Conservation (phyloP, 1,139 yeast species). For the Nadsonia commutata region DNA sequence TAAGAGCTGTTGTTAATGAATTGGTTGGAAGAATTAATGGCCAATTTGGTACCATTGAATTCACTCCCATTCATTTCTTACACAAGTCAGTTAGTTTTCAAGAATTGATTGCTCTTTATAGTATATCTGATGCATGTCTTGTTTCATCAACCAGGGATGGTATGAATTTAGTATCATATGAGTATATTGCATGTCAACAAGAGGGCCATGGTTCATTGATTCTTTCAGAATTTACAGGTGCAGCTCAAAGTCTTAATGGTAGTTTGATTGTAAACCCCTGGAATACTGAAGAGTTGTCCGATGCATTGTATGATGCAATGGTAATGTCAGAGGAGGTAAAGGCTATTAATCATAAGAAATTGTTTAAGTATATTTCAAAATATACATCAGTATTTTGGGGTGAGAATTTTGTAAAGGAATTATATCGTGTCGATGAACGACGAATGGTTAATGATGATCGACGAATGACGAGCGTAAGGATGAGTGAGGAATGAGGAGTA, state of each 20-base stretch:
- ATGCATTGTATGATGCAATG: slow-evolving; percentile 73
- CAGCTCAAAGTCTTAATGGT: slow-evolving; percentile 95
- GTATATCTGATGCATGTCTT: slow-evolving; percentile 76
- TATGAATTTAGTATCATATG: slow-evolving; percentile 92
- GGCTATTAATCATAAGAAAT: slow-evolving; percentile 59
- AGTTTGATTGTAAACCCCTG: slow-evolving; percentile 91
- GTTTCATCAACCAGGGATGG: slow-evolving; percentile 96
- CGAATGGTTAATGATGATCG: no score
- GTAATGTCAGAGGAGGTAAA: slow-evolving; percentile 75
- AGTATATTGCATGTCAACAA: slow-evolving; percentile 91
- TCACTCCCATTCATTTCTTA: slow-evolving; percentile 93
- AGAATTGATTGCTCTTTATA: slow-evolving; percentile 78
- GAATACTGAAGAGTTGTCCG: slow-evolving; percentile 90
- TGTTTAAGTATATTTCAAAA: slow-evolving; percentile 76
- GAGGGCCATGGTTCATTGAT: slow-evolving; percentile 75
- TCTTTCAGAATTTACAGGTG: slow-evolving; percentile 92
- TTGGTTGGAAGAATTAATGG: slow-evolving; percentile 95
- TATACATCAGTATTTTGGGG: slow-evolving; percentile 97
- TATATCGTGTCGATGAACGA: slow-evolving; percentile 25
- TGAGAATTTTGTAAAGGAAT: slow-evolving; percentile 82
- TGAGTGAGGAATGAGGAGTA: no score
- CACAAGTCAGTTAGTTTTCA: slow-evolving; percentile 85
- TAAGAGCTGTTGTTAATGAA: slow-evolving; percentile 89
- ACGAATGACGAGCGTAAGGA: no score
- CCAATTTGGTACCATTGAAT: slow-evolving; percentile 89